Base-by-base conservation (phyloP, 108 stramenopile species). In the Aurantiochytrium sp. region DNA sequence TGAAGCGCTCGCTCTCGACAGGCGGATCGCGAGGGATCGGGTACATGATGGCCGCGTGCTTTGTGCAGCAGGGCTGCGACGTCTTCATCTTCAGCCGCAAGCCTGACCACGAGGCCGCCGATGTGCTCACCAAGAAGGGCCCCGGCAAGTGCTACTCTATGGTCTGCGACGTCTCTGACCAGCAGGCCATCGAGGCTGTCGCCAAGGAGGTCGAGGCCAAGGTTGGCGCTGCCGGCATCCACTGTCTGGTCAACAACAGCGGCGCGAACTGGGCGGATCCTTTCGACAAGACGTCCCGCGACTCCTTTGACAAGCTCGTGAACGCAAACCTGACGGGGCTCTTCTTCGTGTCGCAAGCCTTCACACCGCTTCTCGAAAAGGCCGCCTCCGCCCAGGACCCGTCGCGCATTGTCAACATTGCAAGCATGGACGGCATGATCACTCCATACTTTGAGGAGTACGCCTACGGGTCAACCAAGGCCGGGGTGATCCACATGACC, bases 61-160 rank as follows among this genome's bases (percentile, higher is more conserved):
- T 65, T 27, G 59, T 65, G 32, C 59, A 65, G 59, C 59, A 65
- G 34, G 59, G 59, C 59, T 65, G 59, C 59, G 19, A 65, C 19
- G 59, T 65, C 24, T 65, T 65, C 59, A 65, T 65, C 34, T 65
- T 65, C 24, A 65, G 59, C 2, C 59, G 59, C 59, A 65, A 65
- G 19, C 59, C 59, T 1, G 59, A 65, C 2, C 59, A 65, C 59
- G 59, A 65, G 19, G 59, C 59, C 34, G 59, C 59, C 10, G 59
- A 65, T 30, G 59, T 19, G 8, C 59, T 65, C 10, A 65, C 59
- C 27, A 15, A 65, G 24, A 65, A 65, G 34, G 59, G 59, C 15
- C 59, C 59, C 24, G 59, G 59, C 59, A 65, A 65, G 24, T 65
- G 59, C 59, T 65, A 65, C 59, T 65, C 59, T 6, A 65, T 65